A percentile compares a stretch with the other conserved stretches of the same genome.
phyloP scores from a whole-genome alignment of 305 asterid species.

The Fraxinus dipetala region DNA sequence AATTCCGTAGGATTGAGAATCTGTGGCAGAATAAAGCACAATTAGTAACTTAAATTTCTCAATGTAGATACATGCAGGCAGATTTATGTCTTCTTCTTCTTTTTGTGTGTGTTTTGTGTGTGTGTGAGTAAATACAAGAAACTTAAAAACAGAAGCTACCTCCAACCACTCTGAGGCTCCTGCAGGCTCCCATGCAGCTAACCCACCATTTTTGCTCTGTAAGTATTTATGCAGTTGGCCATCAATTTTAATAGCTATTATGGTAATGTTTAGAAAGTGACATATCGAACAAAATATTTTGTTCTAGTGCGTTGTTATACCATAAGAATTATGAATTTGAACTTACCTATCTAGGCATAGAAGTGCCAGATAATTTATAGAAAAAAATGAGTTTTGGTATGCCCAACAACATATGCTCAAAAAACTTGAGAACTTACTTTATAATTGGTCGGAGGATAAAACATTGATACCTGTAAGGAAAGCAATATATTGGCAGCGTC shows the following conservation, averaged over 20 bases:
- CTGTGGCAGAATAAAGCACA: slow-evolving; percentile 31
- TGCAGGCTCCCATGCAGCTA: slow-evolving; percentile 94
- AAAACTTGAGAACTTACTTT: not conserved
- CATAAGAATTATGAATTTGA: not conserved
- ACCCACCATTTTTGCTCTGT: slow-evolving; percentile 92
- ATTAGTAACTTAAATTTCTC: not conserved
- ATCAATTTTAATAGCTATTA: not conserved
- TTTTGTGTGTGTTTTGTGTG: not conserved
- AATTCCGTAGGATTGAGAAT: slow-evolving; percentile 84
- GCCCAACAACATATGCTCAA: not conserved
- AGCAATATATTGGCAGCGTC: slow-evolving; percentile 74
- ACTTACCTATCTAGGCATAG: not conserved
- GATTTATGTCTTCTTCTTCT: not conserved
- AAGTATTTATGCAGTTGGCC: slow-evolving; percentile 11
- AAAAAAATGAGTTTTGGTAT: not conserved
- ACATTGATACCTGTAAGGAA: slow-evolving; percentile 58
- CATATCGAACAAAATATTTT: not conserved
- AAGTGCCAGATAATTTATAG: not conserved
- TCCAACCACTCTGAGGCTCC: slow-evolving; percentile 80
- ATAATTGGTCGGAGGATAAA: not conserved
- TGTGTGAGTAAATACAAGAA: no score
- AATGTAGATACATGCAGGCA: not conserved
- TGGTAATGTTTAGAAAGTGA: not conserved
- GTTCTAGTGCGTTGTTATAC: not conserved
- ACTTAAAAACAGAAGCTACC: slow-evolving; percentile 32